phyloP scores from a whole-genome alignment of 495 filamentous ascomycete species.

The Talaromyces proteolyticus region DNA sequence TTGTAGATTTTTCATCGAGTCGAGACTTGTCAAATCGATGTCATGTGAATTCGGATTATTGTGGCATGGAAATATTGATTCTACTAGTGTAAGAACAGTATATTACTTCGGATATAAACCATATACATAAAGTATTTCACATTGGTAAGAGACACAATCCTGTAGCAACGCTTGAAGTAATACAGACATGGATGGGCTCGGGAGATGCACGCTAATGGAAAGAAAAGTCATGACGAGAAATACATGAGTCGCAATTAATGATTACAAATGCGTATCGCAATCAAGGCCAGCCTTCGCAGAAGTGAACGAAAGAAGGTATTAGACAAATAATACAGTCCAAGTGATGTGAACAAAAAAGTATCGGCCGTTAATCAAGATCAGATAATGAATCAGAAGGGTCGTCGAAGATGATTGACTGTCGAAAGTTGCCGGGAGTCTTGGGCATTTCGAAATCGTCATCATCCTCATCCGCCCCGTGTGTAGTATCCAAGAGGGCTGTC shows the following conservation, averaged over 20 bases:
- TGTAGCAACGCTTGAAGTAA: background rate
- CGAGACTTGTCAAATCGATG: background rate
- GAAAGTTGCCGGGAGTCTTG: constrained; percentile 17
- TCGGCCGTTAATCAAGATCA: background rate
- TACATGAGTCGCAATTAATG: background rate
- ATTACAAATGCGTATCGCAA: background rate
- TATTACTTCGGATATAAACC: too few species aligned
- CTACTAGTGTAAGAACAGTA: too few species aligned
- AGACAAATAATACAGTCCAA: background rate
- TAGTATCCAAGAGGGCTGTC: constrained; percentile 6
- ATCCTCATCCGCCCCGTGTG: constrained; percentile 8
- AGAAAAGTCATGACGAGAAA: background rate
- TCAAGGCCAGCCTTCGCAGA: background rate
- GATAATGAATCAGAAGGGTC: background rate
- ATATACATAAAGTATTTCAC: too few species aligned
- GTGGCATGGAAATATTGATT: background rate
- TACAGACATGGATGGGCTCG: background rate
- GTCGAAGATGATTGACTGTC: background rate
- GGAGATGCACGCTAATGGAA: background rate
- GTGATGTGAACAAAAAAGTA: background rate
- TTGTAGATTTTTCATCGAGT: background rate
- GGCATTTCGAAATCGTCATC: constrained; percentile 39
- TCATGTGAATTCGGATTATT: background rate
- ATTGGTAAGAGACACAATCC: too few species aligned
- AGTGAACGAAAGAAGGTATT: too few species aligned